phyloP scores from a whole-genome alignment of 2,329 filamentous ascomycete species.

The Arthrinium phaeospermum region DNA sequence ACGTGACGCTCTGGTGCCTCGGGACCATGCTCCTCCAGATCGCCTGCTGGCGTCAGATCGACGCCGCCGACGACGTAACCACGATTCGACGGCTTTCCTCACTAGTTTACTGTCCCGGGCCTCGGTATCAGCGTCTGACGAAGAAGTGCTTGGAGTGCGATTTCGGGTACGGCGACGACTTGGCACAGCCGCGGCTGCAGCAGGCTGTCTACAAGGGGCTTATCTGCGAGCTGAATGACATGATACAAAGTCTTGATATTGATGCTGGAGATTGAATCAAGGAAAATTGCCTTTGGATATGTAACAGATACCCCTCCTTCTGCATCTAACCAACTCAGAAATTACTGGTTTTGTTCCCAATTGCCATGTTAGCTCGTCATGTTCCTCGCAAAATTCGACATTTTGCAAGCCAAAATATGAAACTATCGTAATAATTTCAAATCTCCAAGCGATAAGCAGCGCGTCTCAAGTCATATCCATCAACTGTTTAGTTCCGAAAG shows the following conservation, averaged over 20 bases:
- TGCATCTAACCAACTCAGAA: too few species aligned
- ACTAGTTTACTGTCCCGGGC: conserved; percentile 8
- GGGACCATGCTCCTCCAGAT: conserved; percentile 25
- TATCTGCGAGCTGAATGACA: not conserved
- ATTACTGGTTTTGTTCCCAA: too few species aligned
- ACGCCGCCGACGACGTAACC: conserved; percentile 19
- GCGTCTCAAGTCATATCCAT: too few species aligned
- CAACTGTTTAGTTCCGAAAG: too few species aligned
- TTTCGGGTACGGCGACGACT: conserved; percentile 23
- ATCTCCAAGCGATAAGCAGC: too few species aligned
- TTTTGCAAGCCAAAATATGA: too few species aligned
- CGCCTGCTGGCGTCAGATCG: conserved; percentile 21
- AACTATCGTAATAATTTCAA: too few species aligned
- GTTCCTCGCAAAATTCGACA: too few species aligned
- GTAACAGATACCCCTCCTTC: too few species aligned
- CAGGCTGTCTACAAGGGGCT: conserved; percentile 16
- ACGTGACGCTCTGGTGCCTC: conserved; percentile 25
- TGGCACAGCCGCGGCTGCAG: conserved; percentile 16
- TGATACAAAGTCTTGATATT: not conserved
- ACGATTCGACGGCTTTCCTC: conserved; percentile 19
- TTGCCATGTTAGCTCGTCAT: too few species aligned
- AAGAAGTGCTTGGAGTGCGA: conserved; percentile 26
- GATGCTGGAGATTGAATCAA: not conserved
- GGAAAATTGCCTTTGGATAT: too few species aligned
- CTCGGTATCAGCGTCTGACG: conserved; percentile 24